Evolutionary conservation across 2,329 filamentous ascomycete species (phyloP), one percentile per base, ranked within the genome.

Genomic region (Ophioceras dolichostomum): DNA sequence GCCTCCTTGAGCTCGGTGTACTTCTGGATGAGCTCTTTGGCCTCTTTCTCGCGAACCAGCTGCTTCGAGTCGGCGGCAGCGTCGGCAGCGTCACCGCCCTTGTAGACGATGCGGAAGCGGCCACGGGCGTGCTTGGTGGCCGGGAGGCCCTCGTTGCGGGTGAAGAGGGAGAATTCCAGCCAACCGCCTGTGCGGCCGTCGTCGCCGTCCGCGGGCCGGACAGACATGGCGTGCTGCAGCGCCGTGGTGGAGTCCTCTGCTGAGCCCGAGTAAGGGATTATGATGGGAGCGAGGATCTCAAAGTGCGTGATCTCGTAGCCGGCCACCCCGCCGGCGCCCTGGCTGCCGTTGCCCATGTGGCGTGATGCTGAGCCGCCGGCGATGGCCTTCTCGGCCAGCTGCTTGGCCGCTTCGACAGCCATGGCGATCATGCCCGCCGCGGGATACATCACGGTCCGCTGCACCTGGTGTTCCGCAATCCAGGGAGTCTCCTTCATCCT

Each of bases 91-190:
- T 39, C 42, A 39, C 24, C 17, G 47, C 45, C 28, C 51, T 16
- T 31, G 18, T 39, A 52, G 10, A 54, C 47, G 14, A 56, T 45
- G 3, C 43, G 43, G 12, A 59, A 44, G 12, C 46, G 40, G 16
- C 57, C 53, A 2, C 37, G 55, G 2, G 65, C 62, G 38, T 71
- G 59, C 12, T 42, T 44, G 1, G 37, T 43, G 62, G 65, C 68
- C 0, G 53, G 41, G 0, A 47, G 55, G 2, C 57, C 50, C 5
- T 61, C 46, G 0, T 55, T 54, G 38, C 65, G 67, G 1, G 68
- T 67, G 43, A 65, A 64, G 19, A 73, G 64, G 10, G 53, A 49
- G 31, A 71, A 72, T n/a, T n/a, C n/a, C n/a, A n/a, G n/a, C n/a
- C n/a, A n/a, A n/a, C n/a, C n/a, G n/a, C n/a, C n/a, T n/a, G n/a